phyloP scores from a whole-genome alignment of 1,284 basidiomycete species.

The Thelephora terrestris region DNA sequence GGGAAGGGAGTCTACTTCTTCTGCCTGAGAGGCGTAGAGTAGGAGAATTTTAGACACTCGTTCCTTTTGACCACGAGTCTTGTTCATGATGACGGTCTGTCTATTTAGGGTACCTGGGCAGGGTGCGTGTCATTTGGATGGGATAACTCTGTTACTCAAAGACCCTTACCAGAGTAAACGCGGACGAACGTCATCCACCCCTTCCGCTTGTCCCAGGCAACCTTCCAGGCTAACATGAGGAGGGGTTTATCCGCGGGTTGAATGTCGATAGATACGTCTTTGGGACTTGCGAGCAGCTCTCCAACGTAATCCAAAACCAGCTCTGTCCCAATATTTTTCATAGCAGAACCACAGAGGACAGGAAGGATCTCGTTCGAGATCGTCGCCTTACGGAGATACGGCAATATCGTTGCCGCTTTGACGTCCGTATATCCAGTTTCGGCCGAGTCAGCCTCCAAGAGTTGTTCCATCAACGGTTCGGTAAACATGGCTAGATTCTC shows the following conservation, averaged over 20 bases:
- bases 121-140: conserved; percentile 4
- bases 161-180: conserved; percentile 67
- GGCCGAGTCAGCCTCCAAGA: conserved; percentile 47
- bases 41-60: conserved; percentile 70
- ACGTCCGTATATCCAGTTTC: conserved; percentile 54
- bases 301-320: conserved; percentile 75
- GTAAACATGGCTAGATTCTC: conserved; percentile 76
- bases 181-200: conserved; percentile 91
- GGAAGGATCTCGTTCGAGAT: conserved; percentile 62
- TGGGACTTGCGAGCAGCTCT: conserved; percentile 70
- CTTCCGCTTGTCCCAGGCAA: conserved; percentile 72
- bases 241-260: conserved; percentile 40
- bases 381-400: conserved; percentile 60
- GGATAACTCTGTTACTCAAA: not conserved
- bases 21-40: conserved; percentile 69
- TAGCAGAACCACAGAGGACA: conserved; percentile 76
- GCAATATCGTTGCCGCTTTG: conserved; percentile 38
- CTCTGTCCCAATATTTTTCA: conserved; percentile 75
- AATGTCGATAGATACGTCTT: conserved; percentile 43
- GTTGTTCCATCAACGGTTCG: conserved; percentile 64
- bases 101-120: conserved; percentile 53
- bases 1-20: conserved; percentile 73
- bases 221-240: conserved; percentile 79
- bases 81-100: conserved; percentile 57
- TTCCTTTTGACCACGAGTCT: conserved; percentile 61